Conservation (phyloP, 177 flowering plant species). For the Telopea speciosissima region DNA sequence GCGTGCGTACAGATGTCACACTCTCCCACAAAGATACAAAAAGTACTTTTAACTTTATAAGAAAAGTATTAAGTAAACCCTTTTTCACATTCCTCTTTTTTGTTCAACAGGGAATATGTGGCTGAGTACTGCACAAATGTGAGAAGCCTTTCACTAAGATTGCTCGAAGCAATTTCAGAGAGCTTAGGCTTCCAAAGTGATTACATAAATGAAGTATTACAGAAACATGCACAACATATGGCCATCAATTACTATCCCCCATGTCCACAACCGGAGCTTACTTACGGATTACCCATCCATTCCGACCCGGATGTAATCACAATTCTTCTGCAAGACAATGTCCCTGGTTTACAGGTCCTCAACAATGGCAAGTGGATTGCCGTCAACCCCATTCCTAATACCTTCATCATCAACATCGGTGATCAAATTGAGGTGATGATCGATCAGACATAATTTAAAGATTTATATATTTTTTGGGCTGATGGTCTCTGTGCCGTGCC, state of each 20-base stretch:
- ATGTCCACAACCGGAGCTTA: constrained; percentile 68
- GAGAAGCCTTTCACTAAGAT: constrained; percentile 23
- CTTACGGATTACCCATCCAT: constrained; percentile 62
- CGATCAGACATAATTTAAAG: too few relatives aligned
- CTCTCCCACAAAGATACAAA: too few relatives aligned
- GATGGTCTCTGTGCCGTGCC: fast-evolving
- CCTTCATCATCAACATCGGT: constrained; percentile 60
- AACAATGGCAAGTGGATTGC: constrained; percentile 44
- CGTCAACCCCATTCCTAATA: constrained; percentile 44
- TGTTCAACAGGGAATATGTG: too few relatives aligned
- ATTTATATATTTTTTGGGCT: too few relatives aligned
- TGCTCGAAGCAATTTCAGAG: constrained; percentile 53
- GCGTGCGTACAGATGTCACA: too few relatives aligned
- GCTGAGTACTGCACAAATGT: background rate
- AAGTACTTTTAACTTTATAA: too few relatives aligned
- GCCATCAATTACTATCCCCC: constrained; percentile 72
- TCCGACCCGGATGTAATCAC: constrained; percentile 57
- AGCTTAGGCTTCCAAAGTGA: constrained; percentile 47
- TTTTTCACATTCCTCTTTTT: too few relatives aligned
- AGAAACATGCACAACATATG: constrained; percentile 57
- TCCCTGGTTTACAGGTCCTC: constrained; percentile 53
- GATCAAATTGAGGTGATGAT: constrained; percentile 53
- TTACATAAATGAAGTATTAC: constrained; percentile 28
- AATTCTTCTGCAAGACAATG: constrained; percentile 53
- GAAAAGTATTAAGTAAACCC: constrained; percentile 11